Evolutionary conservation across 2,329 filamentous ascomycete genomes (phyloP).

Genomic region (Tolypocladium amazonense): DNA sequence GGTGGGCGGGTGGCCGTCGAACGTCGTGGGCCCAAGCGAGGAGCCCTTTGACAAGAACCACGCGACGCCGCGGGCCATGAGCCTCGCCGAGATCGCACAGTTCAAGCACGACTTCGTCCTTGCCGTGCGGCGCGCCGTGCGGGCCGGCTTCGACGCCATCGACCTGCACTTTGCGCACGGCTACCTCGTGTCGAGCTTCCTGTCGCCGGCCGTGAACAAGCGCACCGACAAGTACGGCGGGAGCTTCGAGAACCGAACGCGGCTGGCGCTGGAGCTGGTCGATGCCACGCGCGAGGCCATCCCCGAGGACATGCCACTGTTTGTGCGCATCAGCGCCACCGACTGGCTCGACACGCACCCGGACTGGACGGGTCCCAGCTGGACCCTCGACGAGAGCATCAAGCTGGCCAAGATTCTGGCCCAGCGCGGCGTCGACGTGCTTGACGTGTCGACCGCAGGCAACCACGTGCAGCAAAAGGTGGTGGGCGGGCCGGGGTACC

Average conservation of each 20-base stretch:
- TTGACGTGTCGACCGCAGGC: constrained; percentile 64
- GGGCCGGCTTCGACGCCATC: constrained; percentile 57
- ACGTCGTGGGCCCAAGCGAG: constrained; percentile 34
- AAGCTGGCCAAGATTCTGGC: constrained; percentile 53
- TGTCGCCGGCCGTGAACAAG: constrained; percentile 59
- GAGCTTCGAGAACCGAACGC: constrained; percentile 59
- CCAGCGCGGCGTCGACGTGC: constrained; percentile 58
- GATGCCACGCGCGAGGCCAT: constrained; percentile 52
- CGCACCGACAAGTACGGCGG: constrained; percentile 60
- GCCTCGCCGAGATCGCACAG: constrained; percentile 50
- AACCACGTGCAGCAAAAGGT: constrained; percentile 50
- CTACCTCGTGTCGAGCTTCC: constrained; percentile 61
- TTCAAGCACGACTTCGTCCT: constrained; percentile 51
- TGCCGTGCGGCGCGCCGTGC: constrained; percentile 43
- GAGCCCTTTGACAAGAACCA: constrained; percentile 48
- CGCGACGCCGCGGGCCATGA: constrained; percentile 54
- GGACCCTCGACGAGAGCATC: constrained; percentile 55
- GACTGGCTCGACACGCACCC: constrained; percentile 62
- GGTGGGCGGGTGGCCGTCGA: constrained; percentile 40
- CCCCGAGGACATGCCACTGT: constrained; percentile 57
- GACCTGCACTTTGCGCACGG: constrained; percentile 73
- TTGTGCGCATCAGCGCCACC: constrained; percentile 62
- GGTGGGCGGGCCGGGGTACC: constrained; percentile 52
- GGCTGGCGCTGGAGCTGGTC: constrained; percentile 57
- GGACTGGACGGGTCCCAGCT: constrained; percentile 44